These are phyloP conservation scores for Heliosperma pusillum DNA, from an alignment of 148 eudicot species.

Conservation along the genomic window DNA sequence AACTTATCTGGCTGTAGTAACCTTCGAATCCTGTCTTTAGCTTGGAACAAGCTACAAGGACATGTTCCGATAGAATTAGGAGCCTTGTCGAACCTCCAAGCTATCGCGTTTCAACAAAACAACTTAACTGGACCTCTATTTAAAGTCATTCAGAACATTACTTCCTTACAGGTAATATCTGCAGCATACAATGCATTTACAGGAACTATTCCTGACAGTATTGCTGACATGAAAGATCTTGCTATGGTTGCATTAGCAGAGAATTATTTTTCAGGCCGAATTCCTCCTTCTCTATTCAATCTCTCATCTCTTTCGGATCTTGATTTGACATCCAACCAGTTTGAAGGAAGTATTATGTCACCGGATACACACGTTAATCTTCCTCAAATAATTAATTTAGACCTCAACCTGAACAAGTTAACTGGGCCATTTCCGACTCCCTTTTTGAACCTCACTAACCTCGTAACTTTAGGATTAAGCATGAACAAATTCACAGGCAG, in stretches of 20 bases:
- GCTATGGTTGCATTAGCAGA: neutral
- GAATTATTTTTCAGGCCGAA: conserved; percentile 22
- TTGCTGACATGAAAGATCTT: conserved; percentile 18
- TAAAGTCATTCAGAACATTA: conserved; percentile 28
- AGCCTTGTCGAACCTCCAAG: conserved; percentile 16
- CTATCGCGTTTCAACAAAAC: conserved; percentile 14
- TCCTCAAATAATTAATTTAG: conserved; percentile 17
- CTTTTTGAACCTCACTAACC: conserved; percentile 27
- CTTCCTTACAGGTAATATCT: conserved; percentile 19
- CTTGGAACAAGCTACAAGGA: conserved; percentile 27
- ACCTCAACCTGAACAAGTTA: conserved; percentile 8
- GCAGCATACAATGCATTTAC: conserved; percentile 16
- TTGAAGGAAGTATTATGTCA: conserved; percentile 30
- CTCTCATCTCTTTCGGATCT: conserved; percentile 22
- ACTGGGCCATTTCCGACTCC: conserved; percentile 30
- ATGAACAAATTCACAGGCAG: conserved; percentile 19
- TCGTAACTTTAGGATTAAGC: neutral
- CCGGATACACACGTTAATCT: conserved; percentile 15
- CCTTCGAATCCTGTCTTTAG: neutral
- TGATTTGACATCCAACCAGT: conserved; percentile 7
- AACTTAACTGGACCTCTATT: conserved; percentile 32
- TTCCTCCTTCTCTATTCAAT: conserved; percentile 34
- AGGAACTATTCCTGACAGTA: conserved; percentile 29
- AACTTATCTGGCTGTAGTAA: conserved; percentile 3
- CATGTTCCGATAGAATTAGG: conserved; percentile 33